Base-by-base conservation (phyloP, 208 protist species). In the Tritrichomonas musculus region DNA sequence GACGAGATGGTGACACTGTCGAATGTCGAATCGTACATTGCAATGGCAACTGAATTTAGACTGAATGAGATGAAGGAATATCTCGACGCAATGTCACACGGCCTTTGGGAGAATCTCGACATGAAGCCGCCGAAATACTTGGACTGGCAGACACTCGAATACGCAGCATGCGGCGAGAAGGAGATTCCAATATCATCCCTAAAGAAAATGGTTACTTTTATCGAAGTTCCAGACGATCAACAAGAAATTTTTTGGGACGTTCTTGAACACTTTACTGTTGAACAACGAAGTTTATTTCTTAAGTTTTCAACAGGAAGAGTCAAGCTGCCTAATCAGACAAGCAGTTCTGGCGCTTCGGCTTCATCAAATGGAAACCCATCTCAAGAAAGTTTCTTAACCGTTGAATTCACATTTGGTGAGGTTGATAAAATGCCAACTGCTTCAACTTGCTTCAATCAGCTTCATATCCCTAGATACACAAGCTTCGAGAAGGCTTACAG, bases 251-350 rank as follows among this genome's bases (percentile, higher is more conserved):
- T 88, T 13, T 33, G 44, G 11, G 27, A 57, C 17, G 41, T 50
- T 27, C 9, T 88, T 33, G 5, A 47, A 17, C 0, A 33, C 0
- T 88, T 55, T 49, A 88, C 44, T 5, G 2, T 5, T 20, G 77
- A 53, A 88, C 41, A 88, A 88, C 33, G 41, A 88, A 60, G 9
- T 8, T 8, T 27, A 20, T 88, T 88, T 20, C 57, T 57, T 0
- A 88, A 57, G 77, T 88, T 88, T 39, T n/a, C 30, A 9, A 88
- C 77, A 39, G 77, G 77, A 60, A 88, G 77, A 57, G 47, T 30
- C 11, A 53, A 47, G 57, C 20, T 88, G 33, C 77, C 77, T 88
- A 11, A 25, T 39, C 41, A 57, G 33, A n/a, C 9, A 17, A 9
- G 0, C 20, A 0, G 0, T 39, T 57, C 44, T 20, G 3, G 14